phyloP scores from a whole-genome alignment of 495 filamentous ascomycete species.

The Hyaloscypha variabilis region DNA sequence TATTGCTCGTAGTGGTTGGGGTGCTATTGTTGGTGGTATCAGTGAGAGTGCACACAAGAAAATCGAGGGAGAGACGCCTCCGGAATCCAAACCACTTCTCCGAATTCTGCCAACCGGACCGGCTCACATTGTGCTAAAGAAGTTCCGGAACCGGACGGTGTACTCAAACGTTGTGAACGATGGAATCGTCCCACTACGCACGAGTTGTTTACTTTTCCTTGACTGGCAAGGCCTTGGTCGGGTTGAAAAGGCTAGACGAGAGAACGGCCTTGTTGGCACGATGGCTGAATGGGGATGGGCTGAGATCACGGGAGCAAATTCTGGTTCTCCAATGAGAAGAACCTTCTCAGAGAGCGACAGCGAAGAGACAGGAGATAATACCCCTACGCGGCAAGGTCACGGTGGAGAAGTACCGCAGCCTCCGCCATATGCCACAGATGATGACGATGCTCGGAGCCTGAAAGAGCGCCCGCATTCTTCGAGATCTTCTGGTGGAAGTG shows the following conservation, averaged over 20 bases:
- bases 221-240: slow-evolving; percentile 94
- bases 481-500: slow-evolving; percentile 6
- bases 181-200: slow-evolving; percentile 92
- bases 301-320: slow-evolving; percentile 84
- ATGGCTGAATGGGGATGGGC: slow-evolving; percentile 94
- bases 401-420: slow-evolving; percentile 34
- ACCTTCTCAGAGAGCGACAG: slow-evolving; percentile 27
- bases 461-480: slow-evolving; percentile 12
- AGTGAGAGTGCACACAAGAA: slow-evolving; percentile 65
- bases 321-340: slow-evolving; percentile 44
- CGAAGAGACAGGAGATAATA: slow-evolving; percentile 25
- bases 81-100: slow-evolving; percentile 84
- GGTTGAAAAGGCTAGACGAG: slow-evolving; percentile 91
- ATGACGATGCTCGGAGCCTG: slow-evolving; percentile 32
- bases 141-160: slow-evolving; percentile 87
- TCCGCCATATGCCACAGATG: slow-evolving; percentile 26
- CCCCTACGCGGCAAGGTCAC: slow-evolving; percentile 30
- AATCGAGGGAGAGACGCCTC: slow-evolving; percentile 66
- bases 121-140: slow-evolving; percentile 81
- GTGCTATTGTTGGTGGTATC: slow-evolving; percentile 77
- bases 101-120: slow-evolving; percentile 92
- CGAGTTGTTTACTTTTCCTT: slow-evolving; percentile 93
- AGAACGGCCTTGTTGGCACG: slow-evolving; percentile 88
- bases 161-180: slow-evolving; percentile 99
- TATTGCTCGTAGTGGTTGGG: slow-evolving; percentile 82